Percentiles rank a stretch among this genome's conserved stretches.
Evolutionary conservation across 169 alveolate genomes (phyloP).

Genomic region (Eimeria praecox): DNA sequence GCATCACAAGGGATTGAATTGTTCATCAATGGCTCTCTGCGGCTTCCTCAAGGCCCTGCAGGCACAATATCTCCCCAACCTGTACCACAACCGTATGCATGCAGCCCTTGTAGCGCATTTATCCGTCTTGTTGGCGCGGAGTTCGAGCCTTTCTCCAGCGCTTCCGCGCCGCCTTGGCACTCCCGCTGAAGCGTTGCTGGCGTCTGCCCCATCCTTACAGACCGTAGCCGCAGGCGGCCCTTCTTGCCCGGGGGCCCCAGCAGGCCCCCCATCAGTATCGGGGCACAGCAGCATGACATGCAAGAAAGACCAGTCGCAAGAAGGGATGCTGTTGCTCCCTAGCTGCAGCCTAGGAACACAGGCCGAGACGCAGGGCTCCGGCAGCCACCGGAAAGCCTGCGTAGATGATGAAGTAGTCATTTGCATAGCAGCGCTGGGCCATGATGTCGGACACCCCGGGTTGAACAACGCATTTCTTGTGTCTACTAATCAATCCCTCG

Average conservation of each 20-base stretch:
- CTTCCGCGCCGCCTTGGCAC: conserved; percentile 27
- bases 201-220: conserved; percentile 21
- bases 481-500: conserved; percentile 90
- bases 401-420: conserved; percentile 81
- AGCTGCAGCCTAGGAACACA: conserved; percentile 17
- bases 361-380: background rate
- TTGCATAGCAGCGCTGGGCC: conserved; percentile 94
- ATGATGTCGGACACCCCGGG: conserved; percentile 97
- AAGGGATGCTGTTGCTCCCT: conserved; percentile 21
- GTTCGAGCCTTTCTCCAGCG: conserved; percentile 78
- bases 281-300: conserved; percentile 45
- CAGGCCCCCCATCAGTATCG: background rate
- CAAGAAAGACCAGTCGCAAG: conserved; percentile 24
- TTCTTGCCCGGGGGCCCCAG: too few relatives aligned
- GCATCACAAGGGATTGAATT: background rate
- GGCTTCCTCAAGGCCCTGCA: conserved; percentile 76
- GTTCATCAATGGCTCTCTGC: background rate
- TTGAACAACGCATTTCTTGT: conserved; percentile 91
- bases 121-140: conserved; percentile 83
- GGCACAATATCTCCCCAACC: conserved; percentile 79
- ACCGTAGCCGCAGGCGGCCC: background rate
- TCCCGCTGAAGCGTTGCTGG: conserved; percentile 22
- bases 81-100: conserved; percentile 85
- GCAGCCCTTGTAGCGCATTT: conserved; percentile 86
- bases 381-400: background rate